A percentile compares a stretch with the other conserved stretches of the same genome.
Conservation (phyloP, 208 protist genomes). For the Kentomonas sorsogonicus region DNA sequence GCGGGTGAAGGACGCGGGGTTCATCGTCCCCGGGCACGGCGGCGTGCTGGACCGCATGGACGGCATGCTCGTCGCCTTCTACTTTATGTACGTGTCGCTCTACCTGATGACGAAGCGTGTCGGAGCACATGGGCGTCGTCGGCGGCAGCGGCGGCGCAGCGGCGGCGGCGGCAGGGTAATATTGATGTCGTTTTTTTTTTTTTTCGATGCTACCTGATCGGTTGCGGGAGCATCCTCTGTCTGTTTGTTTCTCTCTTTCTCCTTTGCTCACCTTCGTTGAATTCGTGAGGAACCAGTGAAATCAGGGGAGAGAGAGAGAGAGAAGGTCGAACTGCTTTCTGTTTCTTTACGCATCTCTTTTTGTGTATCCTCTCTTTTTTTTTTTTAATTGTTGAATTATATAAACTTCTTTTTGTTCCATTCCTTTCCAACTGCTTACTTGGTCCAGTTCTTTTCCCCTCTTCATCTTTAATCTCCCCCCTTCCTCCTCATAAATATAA, state of each 20-base stretch:
- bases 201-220: neutral
- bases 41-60: slow-evolving; percentile 89
- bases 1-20: slow-evolving; percentile 80
- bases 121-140: too few species aligned
- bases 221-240: too few species aligned
- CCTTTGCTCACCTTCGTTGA: neutral
- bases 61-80: slow-evolving; percentile 73
- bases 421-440: neutral
- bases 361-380: slow-evolving; percentile 7
- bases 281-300: slow-evolving; percentile 1
- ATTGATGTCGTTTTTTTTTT: neutral
- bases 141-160: too few species aligned
- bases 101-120: too few species aligned
- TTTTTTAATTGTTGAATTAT: slow-evolving; percentile 3
- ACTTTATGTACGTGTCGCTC: slow-evolving; percentile 67
- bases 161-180: too few species aligned
- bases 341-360: slow-evolving; percentile 1
- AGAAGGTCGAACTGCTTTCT: neutral
- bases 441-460: neutral
- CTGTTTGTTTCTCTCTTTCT: neutral
- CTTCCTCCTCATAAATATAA: neutral
- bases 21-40: slow-evolving; percentile 84
- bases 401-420: neutral
- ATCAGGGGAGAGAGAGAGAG: neutral
- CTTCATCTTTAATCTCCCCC: neutral